phyloP scores from a whole-genome alignment of 2,329 filamentous ascomycete genomes.

The Didymella pomorum region DNA sequence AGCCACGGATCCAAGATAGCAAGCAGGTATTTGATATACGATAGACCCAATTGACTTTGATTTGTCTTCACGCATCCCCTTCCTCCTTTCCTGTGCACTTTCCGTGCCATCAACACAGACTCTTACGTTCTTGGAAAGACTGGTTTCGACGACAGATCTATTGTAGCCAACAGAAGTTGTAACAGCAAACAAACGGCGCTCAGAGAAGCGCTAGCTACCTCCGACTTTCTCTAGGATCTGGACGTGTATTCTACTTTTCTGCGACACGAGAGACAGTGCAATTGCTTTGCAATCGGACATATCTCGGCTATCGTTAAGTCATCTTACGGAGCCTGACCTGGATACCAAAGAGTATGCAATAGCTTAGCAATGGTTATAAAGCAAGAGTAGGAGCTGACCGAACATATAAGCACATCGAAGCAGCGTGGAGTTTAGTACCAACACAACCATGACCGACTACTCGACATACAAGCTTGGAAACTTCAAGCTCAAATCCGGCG shows the following conservation, averaged over 20 bases:
- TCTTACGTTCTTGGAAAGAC: no score
- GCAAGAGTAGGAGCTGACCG: not conserved
- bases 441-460: constrained; percentile 36
- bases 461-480: constrained; percentile 68
- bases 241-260: no score
- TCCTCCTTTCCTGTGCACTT: not conserved
- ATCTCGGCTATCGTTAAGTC: not conserved
- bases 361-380: not conserved
- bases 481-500: constrained; percentile 71
- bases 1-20: constrained; percentile 5
- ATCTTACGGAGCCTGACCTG: not conserved
- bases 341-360: not conserved
- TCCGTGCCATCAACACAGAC: not conserved
- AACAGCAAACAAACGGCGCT: no score
- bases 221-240: no score
- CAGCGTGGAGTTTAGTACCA: not conserved
- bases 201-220: no score
- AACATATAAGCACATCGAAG: not conserved
- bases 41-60: not conserved
- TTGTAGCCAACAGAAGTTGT: no score
- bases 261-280: no score
- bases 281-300: constrained; percentile 9
- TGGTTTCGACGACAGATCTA: no score
- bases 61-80: not conserved
- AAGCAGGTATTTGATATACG: constrained; percentile 11